Conservation (phyloP, 2,329 filamentous ascomycete species). For the Calonectria honghensis region DNA sequence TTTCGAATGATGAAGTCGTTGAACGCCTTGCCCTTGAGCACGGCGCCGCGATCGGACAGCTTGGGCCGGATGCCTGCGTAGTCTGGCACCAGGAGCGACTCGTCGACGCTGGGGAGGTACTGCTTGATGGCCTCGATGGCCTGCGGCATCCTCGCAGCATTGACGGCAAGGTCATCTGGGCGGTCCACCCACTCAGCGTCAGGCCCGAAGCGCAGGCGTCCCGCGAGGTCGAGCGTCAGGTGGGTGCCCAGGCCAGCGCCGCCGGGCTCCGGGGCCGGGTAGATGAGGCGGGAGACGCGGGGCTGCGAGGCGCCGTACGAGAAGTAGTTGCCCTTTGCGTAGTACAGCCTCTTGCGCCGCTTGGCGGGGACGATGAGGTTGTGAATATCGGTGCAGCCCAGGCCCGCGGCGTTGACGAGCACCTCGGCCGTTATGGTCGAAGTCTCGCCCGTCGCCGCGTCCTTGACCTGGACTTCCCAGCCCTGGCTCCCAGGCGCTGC, state of each 20-base stretch:
- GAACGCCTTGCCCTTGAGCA: slow-evolving; percentile 80
- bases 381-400: slow-evolving; percentile 83
- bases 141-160: slow-evolving; percentile 74
- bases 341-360: slow-evolving; percentile 79
- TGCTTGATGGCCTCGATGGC: slow-evolving; percentile 84
- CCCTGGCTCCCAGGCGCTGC: slow-evolving; percentile 71
- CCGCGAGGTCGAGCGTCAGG: slow-evolving; percentile 90
- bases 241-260: slow-evolving; percentile 93
- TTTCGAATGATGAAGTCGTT: slow-evolving; percentile 88
- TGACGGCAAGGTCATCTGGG: slow-evolving; percentile 82
- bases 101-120: slow-evolving; percentile 86
- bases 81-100: slow-evolving; percentile 80
- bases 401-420: slow-evolving; percentile 89
- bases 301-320: slow-evolving; percentile 82
- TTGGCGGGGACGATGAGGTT: slow-evolving; percentile 84
- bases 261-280: slow-evolving; percentile 89
- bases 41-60: slow-evolving; percentile 76
- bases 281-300: slow-evolving; percentile 83
- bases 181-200: slow-evolving; percentile 94
- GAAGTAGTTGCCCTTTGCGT: slow-evolving; percentile 97
- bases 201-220: slow-evolving; percentile 91
- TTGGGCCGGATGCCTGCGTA: slow-evolving; percentile 97
- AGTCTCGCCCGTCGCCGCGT: slow-evolving; percentile 66
- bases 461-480: slow-evolving; percentile 80
- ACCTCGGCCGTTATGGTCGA: slow-evolving; percentile 82